Evolutionary conservation across 2,329 filamentous ascomycete species (phyloP), one percentile per base, ranked within the genome.

Genomic region (Lanzia echinophila): DNA sequence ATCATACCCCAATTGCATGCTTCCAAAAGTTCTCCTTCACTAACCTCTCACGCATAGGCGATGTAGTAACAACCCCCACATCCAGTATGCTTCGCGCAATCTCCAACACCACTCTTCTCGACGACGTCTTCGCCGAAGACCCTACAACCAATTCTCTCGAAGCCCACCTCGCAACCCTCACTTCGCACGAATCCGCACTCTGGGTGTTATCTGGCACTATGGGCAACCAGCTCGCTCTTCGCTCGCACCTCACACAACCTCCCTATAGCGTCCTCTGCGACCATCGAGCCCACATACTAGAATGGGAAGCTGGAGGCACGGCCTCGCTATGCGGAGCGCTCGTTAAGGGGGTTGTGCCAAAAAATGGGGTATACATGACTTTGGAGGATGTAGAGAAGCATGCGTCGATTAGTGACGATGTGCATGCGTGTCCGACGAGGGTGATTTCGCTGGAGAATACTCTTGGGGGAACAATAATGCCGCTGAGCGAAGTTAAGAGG

Each of bases 141-240:
- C 75, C 81, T 1, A 90, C 86, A 0, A 96, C 92, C 1, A 83
- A 79, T 48, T 77, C 80, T 22, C 81, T 97, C 39, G 88, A 96
- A 69, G 72, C 77, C 44, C 84, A 87, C 68, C 78, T 95, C 43
- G 88, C 90, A 17, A 67, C 78, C 32, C 77, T 95, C 3, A 81
- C 88, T 1, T 82, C 82, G 61, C 90, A 95, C 63, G 85, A 90
- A 64, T 83, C 82, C 7, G 87, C 81, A 0, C 75, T 96, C 4
- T 84, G 96, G 51, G 88, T 96, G 53, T 77, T 95, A 56, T 94
- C 88, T 0, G 92, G 92, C 3, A 96, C 91, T 4, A 96, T 96
- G 90, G 90, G 90, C 39, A 96, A 96, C 71, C 90, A 96, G 69
- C 75, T 96, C 17, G 85, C 87, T 0, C 77, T 96, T 41, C 83